Evolutionary conservation across 1,139 yeast species (phyloP).

Genomic region (Saccharomyces hybrid): DNA sequence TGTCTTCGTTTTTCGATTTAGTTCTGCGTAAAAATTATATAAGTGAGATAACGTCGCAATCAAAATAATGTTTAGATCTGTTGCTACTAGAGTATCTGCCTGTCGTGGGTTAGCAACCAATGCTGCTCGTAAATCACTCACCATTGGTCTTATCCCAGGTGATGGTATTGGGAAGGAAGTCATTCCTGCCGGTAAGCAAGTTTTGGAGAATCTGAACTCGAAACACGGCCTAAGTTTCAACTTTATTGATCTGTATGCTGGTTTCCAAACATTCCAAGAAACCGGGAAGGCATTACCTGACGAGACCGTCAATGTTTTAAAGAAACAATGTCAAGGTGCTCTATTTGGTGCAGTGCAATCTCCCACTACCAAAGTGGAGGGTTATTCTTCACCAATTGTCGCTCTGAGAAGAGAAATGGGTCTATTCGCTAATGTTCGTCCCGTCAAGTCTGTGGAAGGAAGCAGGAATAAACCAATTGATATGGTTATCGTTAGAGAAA

Average conservation of each 20-base stretch:
- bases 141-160: slow-evolving; percentile 76
- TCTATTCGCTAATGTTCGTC: slow-evolving; percentile 92
- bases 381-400: slow-evolving; percentile 96
- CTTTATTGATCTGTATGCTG: slow-evolving; percentile 84
- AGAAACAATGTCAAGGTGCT: slow-evolving; percentile 89
- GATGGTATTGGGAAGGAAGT: slow-evolving; percentile 98
- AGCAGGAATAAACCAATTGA: slow-evolving; percentile 78
- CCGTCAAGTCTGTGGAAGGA: slow-evolving; percentile 87
- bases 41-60: background rate
- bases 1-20: background rate
- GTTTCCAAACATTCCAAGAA: slow-evolving; percentile 83
- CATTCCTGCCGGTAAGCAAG: slow-evolving; percentile 85
- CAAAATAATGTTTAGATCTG: slow-evolving; percentile 22
- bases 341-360: slow-evolving; percentile 95
- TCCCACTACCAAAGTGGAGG: slow-evolving; percentile 88
- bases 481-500: slow-evolving; percentile 96
- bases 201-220: slow-evolving; percentile 73
- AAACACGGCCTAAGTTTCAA: slow-evolving; percentile 72
- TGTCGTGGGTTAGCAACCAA: slow-evolving; percentile 20
- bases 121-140: slow-evolving; percentile 22
- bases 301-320: slow-evolving; percentile 73
- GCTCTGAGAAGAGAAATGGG: slow-evolving; percentile 94
- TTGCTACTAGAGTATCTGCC: slow-evolving; percentile 18
- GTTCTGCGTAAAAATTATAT: background rate
- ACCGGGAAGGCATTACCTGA: slow-evolving; percentile 96